A percentile compares a stretch with the other conserved stretches of the same genome.
These are phyloP conservation scores for Talaromyces sp. DNA, from an alignment of 2,329 filamentous ascomycete species.

Conservation along the genomic window DNA sequence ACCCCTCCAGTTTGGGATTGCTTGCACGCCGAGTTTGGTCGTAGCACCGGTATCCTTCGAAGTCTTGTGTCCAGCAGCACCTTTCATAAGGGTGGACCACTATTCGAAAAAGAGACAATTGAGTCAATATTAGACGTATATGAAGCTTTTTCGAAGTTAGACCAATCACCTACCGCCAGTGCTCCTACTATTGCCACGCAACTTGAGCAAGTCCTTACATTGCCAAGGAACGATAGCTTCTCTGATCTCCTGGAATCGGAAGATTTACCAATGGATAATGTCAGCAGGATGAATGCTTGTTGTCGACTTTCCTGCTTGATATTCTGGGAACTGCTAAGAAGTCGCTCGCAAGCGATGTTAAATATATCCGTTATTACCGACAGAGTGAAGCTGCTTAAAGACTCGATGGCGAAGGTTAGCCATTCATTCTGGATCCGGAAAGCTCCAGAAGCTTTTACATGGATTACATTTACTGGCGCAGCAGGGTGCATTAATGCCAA, in stretches of 20 bases:
- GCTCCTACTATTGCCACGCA: not conserved
- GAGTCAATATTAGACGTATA: not conserved
- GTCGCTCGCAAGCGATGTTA: not conserved
- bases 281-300: not conserved
- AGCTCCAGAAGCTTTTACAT: not conserved
- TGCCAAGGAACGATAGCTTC: not conserved
- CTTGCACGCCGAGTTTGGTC: not conserved
- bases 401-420: not conserved
- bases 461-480: not conserved
- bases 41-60: not conserved
- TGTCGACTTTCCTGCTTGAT: not conserved
- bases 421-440: not conserved
- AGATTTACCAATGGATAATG: not conserved
- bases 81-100: not conserved
- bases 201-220: not conserved
- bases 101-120: not conserved
- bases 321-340: not conserved
- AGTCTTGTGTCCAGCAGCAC: not conserved
- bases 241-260: not conserved
- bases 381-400: not conserved
- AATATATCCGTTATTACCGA: not conserved
- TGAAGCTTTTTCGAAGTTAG: not conserved
- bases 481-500: not conserved
- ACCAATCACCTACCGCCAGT: not conserved
- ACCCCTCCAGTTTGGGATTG: not conserved